Evolutionary conservation across 495 filamentous ascomycete species (phyloP).

Genomic region (Amphirosellinia nigrospora): DNA sequence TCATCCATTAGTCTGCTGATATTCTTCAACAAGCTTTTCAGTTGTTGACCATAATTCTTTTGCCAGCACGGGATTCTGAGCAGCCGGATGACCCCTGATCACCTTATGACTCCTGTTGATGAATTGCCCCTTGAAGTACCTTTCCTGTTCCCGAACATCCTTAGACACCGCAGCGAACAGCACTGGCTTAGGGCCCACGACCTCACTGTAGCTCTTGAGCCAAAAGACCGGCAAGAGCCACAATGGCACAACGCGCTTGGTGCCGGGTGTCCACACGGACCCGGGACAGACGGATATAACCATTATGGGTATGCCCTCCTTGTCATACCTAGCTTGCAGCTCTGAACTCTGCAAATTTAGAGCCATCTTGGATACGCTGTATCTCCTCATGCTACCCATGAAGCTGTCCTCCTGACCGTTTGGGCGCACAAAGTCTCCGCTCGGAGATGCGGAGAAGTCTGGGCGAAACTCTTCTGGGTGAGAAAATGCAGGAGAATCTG

Average conservation of each 20-base stretch:
- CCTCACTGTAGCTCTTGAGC: conserved; percentile 17
- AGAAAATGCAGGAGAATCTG: neutral
- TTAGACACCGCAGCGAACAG: conserved; percentile 5
- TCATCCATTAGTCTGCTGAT: neutral
- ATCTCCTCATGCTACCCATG: conserved; percentile 24
- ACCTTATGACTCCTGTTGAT: conserved; percentile 16
- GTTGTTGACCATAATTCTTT: neutral
- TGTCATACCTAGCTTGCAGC: neutral
- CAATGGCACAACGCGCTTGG: neutral
- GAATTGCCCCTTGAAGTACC: conserved; percentile 19
- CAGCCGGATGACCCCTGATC: conserved; percentile 6
- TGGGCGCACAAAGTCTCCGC: neutral
- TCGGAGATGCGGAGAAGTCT: neutral
- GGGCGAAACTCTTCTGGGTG: neutral
- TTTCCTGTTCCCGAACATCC: conserved; percentile 13
- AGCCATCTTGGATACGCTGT: conserved; percentile 31
- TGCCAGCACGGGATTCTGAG: neutral
- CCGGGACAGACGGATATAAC: neutral
- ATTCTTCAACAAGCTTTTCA: neutral
- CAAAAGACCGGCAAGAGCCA: neutral
- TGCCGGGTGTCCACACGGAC: neutral
- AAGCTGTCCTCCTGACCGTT: conserved; percentile 11
- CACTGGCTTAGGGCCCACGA: conserved; percentile 15
- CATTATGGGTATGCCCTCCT: neutral
- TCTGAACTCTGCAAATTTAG: conserved; percentile 31